Conservation (phyloP, 345 rosid genomes). For the Melaleuca alternifolia region DNA sequence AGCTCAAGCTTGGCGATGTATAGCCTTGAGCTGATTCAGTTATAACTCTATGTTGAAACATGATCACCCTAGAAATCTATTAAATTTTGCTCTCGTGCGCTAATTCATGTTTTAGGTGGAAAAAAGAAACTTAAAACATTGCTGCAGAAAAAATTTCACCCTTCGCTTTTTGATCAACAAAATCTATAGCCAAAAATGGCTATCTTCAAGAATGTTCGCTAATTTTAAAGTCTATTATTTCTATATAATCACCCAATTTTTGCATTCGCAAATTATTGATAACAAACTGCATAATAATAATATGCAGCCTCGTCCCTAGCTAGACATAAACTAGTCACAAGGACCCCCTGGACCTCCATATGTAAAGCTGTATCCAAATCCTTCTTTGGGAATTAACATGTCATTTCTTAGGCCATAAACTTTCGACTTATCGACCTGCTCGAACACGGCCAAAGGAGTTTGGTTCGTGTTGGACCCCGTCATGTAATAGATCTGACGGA, state of each 20-base stretch:
- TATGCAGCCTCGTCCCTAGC: not conserved
- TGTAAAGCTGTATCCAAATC: not conserved
- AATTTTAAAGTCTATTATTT: too few relatives aligned
- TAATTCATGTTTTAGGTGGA: too few relatives aligned
- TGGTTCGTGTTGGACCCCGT: not conserved
- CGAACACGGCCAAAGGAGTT: not conserved
- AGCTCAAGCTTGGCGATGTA: too few relatives aligned
- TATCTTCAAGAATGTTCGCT: not conserved
- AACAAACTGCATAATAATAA: not conserved
- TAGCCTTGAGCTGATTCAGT: too few relatives aligned
- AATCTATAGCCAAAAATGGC: not conserved
- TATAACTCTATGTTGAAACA: too few relatives aligned
- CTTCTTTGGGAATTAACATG: not conserved
- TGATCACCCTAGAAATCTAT: too few relatives aligned
- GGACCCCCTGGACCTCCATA: not conserved
- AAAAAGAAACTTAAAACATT: too few relatives aligned
- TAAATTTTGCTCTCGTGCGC: too few relatives aligned
- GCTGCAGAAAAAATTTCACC: too few relatives aligned
- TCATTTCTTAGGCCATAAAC: not conserved
- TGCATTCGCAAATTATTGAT: not conserved
- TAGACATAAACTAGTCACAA: not conserved
- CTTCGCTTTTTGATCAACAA: not conserved
- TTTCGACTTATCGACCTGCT: not conserved
- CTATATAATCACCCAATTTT: not conserved
- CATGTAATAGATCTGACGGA: not conserved